phyloP scores from a whole-genome alignment of 2,329 filamentous ascomycete genomes.

The Ceratocystis colombiana region DNA sequence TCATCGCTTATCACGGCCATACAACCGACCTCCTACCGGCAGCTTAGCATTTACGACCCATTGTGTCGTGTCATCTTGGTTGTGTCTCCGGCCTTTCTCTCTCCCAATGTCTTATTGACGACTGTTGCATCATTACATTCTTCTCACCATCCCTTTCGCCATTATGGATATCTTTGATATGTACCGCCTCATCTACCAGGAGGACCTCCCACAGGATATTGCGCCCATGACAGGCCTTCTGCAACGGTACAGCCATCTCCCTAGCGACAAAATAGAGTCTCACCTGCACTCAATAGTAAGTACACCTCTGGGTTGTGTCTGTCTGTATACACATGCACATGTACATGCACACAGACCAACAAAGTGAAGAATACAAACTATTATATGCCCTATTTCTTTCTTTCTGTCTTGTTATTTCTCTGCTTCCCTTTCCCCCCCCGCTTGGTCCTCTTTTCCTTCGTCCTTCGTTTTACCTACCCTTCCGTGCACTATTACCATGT shows the following conservation, averaged over 20 bases:
- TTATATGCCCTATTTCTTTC: not conserved
- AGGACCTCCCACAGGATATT: slow-evolving; percentile 33
- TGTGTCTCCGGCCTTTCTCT: not conserved
- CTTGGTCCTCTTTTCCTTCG: not conserved
- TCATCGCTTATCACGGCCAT: too few species aligned
- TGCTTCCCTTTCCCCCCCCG: not conserved
- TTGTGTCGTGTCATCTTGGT: not conserved
- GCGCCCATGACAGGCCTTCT: slow-evolving; percentile 34
- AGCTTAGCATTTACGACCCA: too few species aligned
- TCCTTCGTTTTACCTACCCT: not conserved
- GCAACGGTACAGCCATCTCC: slow-evolving; percentile 35
- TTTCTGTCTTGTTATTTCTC: not conserved
- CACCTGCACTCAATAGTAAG: slow-evolving; percentile 27
- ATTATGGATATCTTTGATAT: slow-evolving; percentile 26
- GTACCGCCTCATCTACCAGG: slow-evolving; percentile 27
- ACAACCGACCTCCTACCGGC: too few species aligned
- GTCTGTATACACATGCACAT: not conserved
- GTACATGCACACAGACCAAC: not conserved
- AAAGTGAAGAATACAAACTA: not conserved
- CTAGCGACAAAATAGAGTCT: slow-evolving; percentile 32
- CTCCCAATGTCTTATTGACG: not conserved
- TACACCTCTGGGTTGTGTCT: not conserved
- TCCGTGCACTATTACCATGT: not conserved
- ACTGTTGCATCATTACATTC: not conserved
- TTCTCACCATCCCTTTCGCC: not conserved